phyloP scores from a whole-genome alignment of 2,329 filamentous ascomycete genomes.

The Aspergillus sojae region DNA sequence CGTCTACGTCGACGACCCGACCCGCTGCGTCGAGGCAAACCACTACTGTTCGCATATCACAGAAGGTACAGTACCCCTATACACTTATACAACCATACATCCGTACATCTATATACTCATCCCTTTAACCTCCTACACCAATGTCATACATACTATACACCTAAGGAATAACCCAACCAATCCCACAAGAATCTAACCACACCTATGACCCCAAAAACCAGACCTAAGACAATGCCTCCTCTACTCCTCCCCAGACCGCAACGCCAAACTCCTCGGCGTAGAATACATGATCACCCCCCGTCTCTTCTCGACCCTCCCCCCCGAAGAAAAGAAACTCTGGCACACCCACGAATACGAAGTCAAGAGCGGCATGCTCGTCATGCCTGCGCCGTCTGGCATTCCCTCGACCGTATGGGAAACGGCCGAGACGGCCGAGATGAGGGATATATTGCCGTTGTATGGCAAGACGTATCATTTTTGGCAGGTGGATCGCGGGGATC shows the following conservation, averaged over 20 bases:
- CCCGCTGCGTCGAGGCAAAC: constrained; percentile 72
- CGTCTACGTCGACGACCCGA: constrained; percentile 73
- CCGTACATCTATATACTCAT: background rate
- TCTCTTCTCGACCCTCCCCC: constrained; percentile 67
- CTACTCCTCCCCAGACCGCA: constrained; percentile 70
- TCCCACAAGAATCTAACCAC: too few species aligned
- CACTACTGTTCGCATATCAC: constrained; percentile 83
- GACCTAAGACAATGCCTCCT: constrained; percentile 84
- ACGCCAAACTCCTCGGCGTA: constrained; percentile 76
- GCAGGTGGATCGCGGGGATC: constrained; percentile 77
- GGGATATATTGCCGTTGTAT: constrained; percentile 72
- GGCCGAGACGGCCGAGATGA: constrained; percentile 80
- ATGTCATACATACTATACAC: background rate
- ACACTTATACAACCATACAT: too few species aligned
- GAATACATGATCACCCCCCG: constrained; percentile 82
- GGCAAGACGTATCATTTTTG: constrained; percentile 86
- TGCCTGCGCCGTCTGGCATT: constrained; percentile 38
- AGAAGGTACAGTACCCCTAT: constrained; percentile 47
- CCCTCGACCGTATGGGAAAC: constrained; percentile 69
- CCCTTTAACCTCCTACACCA: background rate
- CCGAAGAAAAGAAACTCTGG: constrained; percentile 74
- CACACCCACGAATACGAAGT: constrained; percentile 66
- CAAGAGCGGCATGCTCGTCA: constrained; percentile 47
- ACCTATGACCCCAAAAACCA: too few species aligned
- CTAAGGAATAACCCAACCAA: too few species aligned